These are phyloP conservation scores for Colletotrichum sp. DNA, from an alignment of 2,329 filamentous ascomycete genomes.

Conservation along the genomic window DNA sequence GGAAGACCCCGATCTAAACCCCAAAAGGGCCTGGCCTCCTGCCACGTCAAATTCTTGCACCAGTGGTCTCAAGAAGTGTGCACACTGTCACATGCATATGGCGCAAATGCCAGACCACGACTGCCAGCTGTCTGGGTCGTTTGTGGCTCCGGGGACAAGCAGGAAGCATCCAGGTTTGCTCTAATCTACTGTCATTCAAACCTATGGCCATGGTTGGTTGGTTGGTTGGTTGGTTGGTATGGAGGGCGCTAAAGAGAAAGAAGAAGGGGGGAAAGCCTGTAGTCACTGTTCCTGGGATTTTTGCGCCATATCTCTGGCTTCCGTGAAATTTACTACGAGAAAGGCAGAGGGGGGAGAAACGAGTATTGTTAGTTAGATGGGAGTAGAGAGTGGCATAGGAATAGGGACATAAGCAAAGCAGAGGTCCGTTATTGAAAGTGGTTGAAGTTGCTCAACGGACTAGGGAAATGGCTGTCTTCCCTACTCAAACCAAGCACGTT, in stretches of 20 bases:
- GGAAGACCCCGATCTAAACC: neutral
- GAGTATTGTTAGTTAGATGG: neutral
- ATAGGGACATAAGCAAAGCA: neutral
- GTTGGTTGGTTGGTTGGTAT: neutral
- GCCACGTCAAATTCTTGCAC: conserved; percentile 7
- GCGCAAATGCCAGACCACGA: neutral
- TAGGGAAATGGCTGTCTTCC: neutral
- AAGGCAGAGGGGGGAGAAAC: neutral
- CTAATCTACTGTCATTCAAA: neutral
- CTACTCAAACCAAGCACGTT: neutral
- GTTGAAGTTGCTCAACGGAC: neutral
- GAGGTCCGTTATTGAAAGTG: neutral
- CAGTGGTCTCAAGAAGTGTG: neutral
- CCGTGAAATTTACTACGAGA: neutral
- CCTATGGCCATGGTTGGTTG: neutral
- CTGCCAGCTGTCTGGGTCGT: neutral
- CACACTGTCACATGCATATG: neutral
- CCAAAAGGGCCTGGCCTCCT: neutral
- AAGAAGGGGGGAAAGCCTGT: neutral
- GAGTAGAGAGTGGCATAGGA: neutral
- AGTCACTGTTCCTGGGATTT: neutral
- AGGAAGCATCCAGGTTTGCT: neutral
- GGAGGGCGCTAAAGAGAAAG: neutral
- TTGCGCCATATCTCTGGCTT: neutral
- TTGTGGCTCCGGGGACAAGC: neutral